These are phyloP conservation scores for Populus tremula DNA, from an alignment of 345 rosid genomes.

Conservation along the genomic window DNA sequence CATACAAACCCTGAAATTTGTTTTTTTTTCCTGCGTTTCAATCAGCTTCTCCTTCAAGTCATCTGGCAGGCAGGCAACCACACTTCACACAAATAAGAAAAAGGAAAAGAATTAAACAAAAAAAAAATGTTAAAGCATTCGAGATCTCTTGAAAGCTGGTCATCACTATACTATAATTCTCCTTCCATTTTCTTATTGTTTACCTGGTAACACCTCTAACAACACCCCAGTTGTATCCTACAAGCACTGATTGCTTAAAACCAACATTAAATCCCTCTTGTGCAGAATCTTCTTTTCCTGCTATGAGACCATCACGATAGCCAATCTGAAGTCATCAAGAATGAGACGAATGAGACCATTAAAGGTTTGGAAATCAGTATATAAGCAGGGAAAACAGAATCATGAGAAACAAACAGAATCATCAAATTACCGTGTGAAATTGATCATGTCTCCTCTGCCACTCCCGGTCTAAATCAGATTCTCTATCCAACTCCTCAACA, in stretches of 20 bases:
- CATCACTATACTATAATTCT: background rate
- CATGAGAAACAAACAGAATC: background rate
- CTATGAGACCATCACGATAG: slow-evolving; percentile 74
- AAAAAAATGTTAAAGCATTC: background rate
- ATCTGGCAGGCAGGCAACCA: slow-evolving; percentile 57
- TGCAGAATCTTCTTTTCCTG: slow-evolving; percentile 70
- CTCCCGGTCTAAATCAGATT: slow-evolving; percentile 43
- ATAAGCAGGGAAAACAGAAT: background rate
- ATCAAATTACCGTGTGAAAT: slow-evolving; percentile 49
- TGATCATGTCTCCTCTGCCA: slow-evolving; percentile 41
- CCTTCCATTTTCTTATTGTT: background rate
- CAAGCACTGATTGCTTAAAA: slow-evolving; percentile 56
- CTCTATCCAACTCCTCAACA: slow-evolving; percentile 45
- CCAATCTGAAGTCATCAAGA: slow-evolving; percentile 45
- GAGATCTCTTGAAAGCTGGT: background rate
- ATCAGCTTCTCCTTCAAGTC: slow-evolving; percentile 48
- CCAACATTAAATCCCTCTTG: slow-evolving; percentile 82
- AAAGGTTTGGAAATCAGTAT: slow-evolving; percentile 5
- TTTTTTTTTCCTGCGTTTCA: slow-evolving; percentile 45
- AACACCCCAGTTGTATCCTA: slow-evolving; percentile 70
- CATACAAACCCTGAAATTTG: slow-evolving; percentile 39
- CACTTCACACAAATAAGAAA: slow-evolving; percentile 35
- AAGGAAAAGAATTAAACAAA: background rate
- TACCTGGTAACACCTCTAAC: slow-evolving; percentile 82
- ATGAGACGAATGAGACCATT: background rate